Evolutionary conservation across 2,329 filamentous ascomycete genomes (phyloP), one percentile per base, ranked within the genome.

Genomic region (Xenosphaeropsis pyriputrescens): DNA sequence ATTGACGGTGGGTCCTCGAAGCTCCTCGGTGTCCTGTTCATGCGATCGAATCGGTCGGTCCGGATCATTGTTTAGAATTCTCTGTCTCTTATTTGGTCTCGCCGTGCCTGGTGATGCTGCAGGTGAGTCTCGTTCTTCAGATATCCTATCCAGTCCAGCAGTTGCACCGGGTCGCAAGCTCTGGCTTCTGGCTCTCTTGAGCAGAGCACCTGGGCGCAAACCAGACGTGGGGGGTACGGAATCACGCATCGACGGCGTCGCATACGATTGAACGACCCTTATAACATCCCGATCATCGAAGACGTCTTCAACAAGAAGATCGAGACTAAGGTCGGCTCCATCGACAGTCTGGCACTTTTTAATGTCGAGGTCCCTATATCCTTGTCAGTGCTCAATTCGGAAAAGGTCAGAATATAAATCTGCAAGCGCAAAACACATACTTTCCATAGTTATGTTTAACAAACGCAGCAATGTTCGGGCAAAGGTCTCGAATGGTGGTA

Each of bases 141-240:
- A 3, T 32, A 15, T 14, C 30, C 14, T 17, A 6, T 15, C 16
- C 8, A 32, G 12, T 32, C 30, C 33, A 16, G 7, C n/a, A 37
- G 37, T 39, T 26, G 8, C 41, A 22, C 44, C 45, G 12, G 29
- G 32, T 35, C 34, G 32, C 26, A 39, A 22, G n/a, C 40, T 45
- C 7, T 22, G 39, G 32, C 47, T 43, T 37, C 50, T 42, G 6
- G 36, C 41, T 45, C 50, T 45, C 35, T 54, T 54, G 30, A 42
- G 45, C 17, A 35, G 40, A 9, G 30, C 15, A 17, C 14, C n/a
- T 15, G 30, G 30, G 16, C 51, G 45, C n/a, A 55, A 43, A 12
- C 45, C 49, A 9, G 52, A 55, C 9, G 45, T 50, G n/a, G 52
- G 51, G 26, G 51, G 50, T 18, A 55, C 47, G 2, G 52, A 55